Evolutionary conservation across 805 yeast genomes (phyloP), one percentile per base, ranked within the genome.

Genomic region (Ascoidea asiatica): DNA sequence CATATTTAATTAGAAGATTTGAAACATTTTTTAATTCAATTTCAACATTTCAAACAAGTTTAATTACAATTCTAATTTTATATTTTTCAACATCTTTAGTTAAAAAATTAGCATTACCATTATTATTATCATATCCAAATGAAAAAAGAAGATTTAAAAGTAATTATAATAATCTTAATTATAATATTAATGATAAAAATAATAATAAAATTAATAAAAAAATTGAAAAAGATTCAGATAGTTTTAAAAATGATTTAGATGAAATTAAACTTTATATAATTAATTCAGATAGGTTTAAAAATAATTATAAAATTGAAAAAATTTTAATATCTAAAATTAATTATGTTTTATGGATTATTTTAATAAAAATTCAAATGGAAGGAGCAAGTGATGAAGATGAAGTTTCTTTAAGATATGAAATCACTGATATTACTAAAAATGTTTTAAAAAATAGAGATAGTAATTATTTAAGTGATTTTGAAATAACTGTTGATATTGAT

Each of bases 341-440:
- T 55, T 75, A 77, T 55, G 71, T 70, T 47, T 61, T 80, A 4
- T 76, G 69, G 51, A 67, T 83, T 20, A 73, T 79, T 2, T 70
- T 85, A 3, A 49, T 80, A 17, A 69, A 65, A 45, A 51, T 83
- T 3, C 59, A 58, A 19, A 77, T 83, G 81, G 59, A 63, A 41
- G 89, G 89, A n/a, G 83, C 80, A 1, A 73, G 82, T 4, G 75
- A 75, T 49, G 85, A 81, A 45, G 88, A 81, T 40, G 90, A 82
- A 56, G 59, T 75, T 1, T 61, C 66, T 29, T 54, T 83, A 33
- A 57, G 82, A 39, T 69, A 67, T 47, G 77, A 77, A 46, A 60
- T 72, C 2, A 58, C 62, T 38, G 62, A 70, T 33, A 58, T 74
- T 5, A 61, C 77, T 4, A 56, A 61, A 38, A 60, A 58, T 15